Evolutionary conservation across 768 basidiomycete genomes (phyloP), one percentile per base, ranked within the genome.

Genomic region (Xanthoconium purpureum): DNA sequence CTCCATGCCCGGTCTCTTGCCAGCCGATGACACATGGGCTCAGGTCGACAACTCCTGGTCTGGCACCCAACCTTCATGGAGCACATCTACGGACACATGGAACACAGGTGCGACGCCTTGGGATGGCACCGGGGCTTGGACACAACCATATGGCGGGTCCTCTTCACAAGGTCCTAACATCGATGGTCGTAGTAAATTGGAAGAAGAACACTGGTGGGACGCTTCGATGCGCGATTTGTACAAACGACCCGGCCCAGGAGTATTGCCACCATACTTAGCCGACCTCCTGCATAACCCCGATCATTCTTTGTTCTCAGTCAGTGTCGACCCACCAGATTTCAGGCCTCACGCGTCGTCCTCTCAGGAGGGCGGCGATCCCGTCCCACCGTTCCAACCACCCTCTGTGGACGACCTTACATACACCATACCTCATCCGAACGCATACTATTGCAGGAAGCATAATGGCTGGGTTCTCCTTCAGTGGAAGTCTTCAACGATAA

Each of bases 391-490:
- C 47, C 58, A 56, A 9, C 66, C 75, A 11, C 87, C 86, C 1
- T 76, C 83, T n/a, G 75, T 78, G 55, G 81, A 84, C 36, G 88
- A 91, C 62, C 75, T 86, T 7, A 80, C 78, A n/a, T 81, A 78
- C 15, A 79, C 89, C 32, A 77, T 89, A 32, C 91, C 91, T 13
- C 90, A 94, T 66, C 85, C 91, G 6, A 83, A 89, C 61, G 89
- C 88, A 14, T 89, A 89, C 67, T 94, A 88, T 66, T 93, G 90
- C 65, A 81, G 84, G 24, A 85, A 83, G 66, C 88, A 92, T 54
- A 89, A 92, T 61, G 86, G 87, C 7, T 94, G 91, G 91, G 81
- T 91, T 35, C 79, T 93, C 38, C 75, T 92, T 15, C 77, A 75
- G 38, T 89, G 87, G 85, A 84, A 83, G 59, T 80, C 80, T 14